Evolutionary conservation across 2,329 filamentous ascomycete species (phyloP).

Genomic region (Pseudopithomyces maydicus): DNA sequence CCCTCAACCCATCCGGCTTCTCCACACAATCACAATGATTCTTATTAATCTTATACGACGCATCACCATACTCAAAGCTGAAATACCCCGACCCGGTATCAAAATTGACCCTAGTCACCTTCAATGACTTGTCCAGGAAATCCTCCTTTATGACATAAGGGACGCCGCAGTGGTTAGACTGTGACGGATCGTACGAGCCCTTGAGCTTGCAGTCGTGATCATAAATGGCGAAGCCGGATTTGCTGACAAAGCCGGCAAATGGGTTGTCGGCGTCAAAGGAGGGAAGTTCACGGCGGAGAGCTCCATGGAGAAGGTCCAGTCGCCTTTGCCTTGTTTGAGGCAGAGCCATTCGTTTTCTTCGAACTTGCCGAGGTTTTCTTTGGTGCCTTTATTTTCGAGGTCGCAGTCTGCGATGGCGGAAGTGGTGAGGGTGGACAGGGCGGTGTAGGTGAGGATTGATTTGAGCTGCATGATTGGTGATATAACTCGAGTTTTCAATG

Average conservation of each 20-base stretch:
- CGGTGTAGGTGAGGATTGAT: neutral
- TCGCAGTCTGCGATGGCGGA: neutral
- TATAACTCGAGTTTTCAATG: neutral
- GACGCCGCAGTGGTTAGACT: neutral
- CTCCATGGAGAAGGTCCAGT: conserved; percentile 9
- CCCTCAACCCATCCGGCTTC: neutral
- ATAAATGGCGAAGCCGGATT: conserved; percentile 3
- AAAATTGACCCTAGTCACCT: neutral
- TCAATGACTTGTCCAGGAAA: neutral
- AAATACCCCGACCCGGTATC: neutral
- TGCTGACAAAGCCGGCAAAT: neutral
- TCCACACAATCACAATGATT: conserved; percentile 1
- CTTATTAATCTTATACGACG: neutral
- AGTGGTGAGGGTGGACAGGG: neutral
- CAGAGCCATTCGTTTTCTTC: conserved; percentile 6
- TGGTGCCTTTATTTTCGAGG: neutral
- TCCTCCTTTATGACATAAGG: conserved; percentile 1
- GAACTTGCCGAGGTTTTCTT: neutral
- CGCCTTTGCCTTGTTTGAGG: conserved; percentile 5
- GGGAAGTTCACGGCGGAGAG: neutral
- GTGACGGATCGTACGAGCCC: neutral
- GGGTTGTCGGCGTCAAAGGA: neutral
- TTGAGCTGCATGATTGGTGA: conserved; percentile 1
- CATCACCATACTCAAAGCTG: conserved; percentile 1
- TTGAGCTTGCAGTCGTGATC: conserved; percentile 4